Evolutionary conservation across 129 eudicot genomes (phyloP), one percentile per base, ranked within the genome.

Genomic region (Sambucus nigra): DNA sequence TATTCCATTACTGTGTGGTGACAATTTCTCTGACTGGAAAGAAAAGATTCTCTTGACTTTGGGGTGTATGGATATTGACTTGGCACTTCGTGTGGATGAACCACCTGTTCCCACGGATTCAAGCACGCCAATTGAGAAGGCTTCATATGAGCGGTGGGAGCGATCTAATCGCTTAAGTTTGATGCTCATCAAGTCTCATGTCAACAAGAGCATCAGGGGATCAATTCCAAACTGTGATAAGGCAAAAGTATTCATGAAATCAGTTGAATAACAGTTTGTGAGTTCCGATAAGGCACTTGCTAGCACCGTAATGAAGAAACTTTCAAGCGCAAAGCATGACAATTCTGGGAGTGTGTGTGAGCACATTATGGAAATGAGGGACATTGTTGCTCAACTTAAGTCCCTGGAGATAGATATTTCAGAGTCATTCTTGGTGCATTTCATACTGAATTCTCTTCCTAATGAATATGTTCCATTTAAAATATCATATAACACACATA

Each of bases 1-100:
- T 10, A 47, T 47, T 47, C 4, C 25, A 47, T 6, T 20, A 1
- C 11, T 47, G n/a, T 16, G 25, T 47, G 25, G 25, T 47, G 52
- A 47, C 1, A 47, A 47, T 16, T 47, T 16, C 19, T 47, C 13
- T 2, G 4, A 20, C 7, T 19, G 52, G 11, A 47, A 47, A 22
- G 24, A 16, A 0, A 16, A 20, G 4, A 47, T 47, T 20, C 52
- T 47, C 5, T 18, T 17, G 5, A 47, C 52, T 0, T 47, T 16
- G 13, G 52, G 52, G 25, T 47, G 52, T 13, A 47, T 20, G 25
- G 25, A 47, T 47, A 5, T 44, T 5, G 25, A 47, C n/a, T 40
- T 40, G n/a, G 46, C 52, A 22, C 5, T 47, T 16, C 23, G 52
- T 47, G 25, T 47, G 52, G 52, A 47, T 19, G 23, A 47, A 47